phyloP scores from a whole-genome alignment of 352 stramenopile genomes.

The Phytopythium mirpurense region DNA sequence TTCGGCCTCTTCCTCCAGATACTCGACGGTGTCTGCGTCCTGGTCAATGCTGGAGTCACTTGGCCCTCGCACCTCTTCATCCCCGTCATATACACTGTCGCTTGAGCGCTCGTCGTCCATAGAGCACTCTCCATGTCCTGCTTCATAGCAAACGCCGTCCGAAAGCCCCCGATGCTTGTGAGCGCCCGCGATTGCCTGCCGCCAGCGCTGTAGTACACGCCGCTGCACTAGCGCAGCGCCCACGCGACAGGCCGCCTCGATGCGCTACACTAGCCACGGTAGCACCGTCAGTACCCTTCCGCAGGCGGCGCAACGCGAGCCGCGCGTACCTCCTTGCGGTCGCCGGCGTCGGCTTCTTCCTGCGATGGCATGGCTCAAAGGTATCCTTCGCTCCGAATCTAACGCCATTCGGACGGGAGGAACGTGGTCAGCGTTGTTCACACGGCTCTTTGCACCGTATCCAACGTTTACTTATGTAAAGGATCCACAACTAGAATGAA shows the following conservation, averaged over 20 bases:
- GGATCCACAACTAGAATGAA: too few species aligned
- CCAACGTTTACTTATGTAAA: too few species aligned
- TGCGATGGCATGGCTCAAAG: not conserved
- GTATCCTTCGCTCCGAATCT: not conserved
- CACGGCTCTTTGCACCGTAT: too few species aligned
- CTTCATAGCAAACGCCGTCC: too few species aligned
- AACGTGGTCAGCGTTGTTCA: too few species aligned
- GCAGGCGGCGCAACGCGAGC: not conserved
- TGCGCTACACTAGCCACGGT: constrained; percentile 14
- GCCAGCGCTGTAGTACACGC: constrained; percentile 31
- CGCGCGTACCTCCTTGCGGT: constrained; percentile 23
- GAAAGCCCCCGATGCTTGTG: too few species aligned
- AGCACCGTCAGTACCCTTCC: not conserved
- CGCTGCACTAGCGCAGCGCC: constrained; percentile 36
- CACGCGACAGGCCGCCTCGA: constrained; percentile 36
- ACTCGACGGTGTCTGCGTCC: not conserved
- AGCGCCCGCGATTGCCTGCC: constrained; percentile 9
- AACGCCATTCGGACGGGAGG: not conserved
- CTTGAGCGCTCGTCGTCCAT: too few species aligned
- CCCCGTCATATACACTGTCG: not conserved
- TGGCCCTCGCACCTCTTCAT: not conserved
- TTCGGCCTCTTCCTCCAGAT: not conserved
- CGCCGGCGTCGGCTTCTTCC: constrained; percentile 4
- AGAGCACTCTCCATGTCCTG: too few species aligned
- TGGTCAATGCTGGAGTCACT: not conserved